phyloP scores from a whole-genome alignment of 257 asterid species.

The Nemophila menziesii region DNA sequence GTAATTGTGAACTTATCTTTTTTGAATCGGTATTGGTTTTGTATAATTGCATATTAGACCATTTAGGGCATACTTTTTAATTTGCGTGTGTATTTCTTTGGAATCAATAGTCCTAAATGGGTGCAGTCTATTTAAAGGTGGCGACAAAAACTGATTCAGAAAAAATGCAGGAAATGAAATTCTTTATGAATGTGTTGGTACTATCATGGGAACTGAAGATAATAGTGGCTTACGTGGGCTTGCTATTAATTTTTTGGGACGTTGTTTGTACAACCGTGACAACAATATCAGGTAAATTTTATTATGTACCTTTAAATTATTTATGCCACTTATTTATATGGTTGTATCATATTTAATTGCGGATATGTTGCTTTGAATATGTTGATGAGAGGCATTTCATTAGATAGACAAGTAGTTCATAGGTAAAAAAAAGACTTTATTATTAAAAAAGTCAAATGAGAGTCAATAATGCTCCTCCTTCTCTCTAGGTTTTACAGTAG shows the following conservation, averaged over 20 bases:
- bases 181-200: constrained; percentile 84
- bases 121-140: constrained; percentile 57
- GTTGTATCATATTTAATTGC: background rate
- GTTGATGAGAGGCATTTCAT: constrained; percentile 1
- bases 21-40: too few relatives aligned
- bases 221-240: constrained; percentile 90
- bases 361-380: constrained; percentile 3
- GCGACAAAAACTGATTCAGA: constrained; percentile 96
- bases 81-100: constrained; percentile 3
- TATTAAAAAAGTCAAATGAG: too few relatives aligned
- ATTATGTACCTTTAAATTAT: background rate
- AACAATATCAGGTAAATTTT: constrained; percentile 68
- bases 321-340: background rate
- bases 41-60: too few relatives aligned
- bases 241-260: constrained; percentile 93
- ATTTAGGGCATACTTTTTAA: too few relatives aligned
- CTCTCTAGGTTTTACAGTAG: too few relatives aligned
- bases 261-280: constrained; percentile 96
- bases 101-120: too few relatives aligned
- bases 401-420: too few relatives aligned
- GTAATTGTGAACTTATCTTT: too few relatives aligned
- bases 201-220: constrained; percentile 85
- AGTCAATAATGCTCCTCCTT: too few relatives aligned
- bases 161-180: constrained; percentile 94
- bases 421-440: too few relatives aligned